Percentiles rank a stretch among this genome's conserved stretches.
Evolutionary conservation across 345 rosid species (phyloP).

Genomic region (Citrus australasica): DNA sequence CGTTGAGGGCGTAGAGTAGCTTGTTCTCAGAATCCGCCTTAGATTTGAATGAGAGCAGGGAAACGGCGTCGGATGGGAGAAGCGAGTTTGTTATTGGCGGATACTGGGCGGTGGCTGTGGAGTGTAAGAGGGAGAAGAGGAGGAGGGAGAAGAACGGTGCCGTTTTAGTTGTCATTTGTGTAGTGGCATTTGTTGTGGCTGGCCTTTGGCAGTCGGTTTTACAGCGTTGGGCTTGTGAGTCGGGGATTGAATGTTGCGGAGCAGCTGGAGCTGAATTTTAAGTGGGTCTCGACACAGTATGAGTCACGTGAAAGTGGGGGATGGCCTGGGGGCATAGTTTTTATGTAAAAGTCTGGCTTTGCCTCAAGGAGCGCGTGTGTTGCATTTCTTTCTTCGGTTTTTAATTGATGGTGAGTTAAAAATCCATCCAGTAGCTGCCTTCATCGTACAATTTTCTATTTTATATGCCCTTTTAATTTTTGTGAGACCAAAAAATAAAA

Average conservation of each 20-base stretch:
- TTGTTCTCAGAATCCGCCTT: slow-evolving; percentile 77
- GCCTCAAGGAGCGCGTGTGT: not conserved
- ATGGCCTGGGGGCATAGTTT: not conserved
- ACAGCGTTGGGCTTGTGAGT: not conserved
- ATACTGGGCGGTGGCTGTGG: slow-evolving; percentile 15
- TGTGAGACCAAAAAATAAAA: no score
- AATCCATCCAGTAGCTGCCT: not conserved
- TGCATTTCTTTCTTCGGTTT: not conserved
- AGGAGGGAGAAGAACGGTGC: not conserved
- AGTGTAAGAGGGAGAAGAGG: slow-evolving; percentile 14
- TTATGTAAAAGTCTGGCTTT: not conserved
- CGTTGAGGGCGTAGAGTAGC: slow-evolving; percentile 65
- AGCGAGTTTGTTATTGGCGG: slow-evolving; percentile 37
- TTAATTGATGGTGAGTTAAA: not conserved
- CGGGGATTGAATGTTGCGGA: not conserved
- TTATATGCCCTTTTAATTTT: no score
- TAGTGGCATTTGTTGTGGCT: not conserved
- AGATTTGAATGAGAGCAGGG: slow-evolving; percentile 78
- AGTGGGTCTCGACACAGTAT: not conserved
- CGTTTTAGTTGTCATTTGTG: slow-evolving; percentile 4
- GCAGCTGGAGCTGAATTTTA: slow-evolving; percentile 31
- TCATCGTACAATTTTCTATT: no score
- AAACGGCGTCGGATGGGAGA: slow-evolving; percentile 66
- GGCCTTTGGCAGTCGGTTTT: not conserved
- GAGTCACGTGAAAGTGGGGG: slow-evolving; percentile 36